Base-by-base conservation (phyloP, 2,329 filamentous ascomycete species). In the Zarea fungicola region DNA sequence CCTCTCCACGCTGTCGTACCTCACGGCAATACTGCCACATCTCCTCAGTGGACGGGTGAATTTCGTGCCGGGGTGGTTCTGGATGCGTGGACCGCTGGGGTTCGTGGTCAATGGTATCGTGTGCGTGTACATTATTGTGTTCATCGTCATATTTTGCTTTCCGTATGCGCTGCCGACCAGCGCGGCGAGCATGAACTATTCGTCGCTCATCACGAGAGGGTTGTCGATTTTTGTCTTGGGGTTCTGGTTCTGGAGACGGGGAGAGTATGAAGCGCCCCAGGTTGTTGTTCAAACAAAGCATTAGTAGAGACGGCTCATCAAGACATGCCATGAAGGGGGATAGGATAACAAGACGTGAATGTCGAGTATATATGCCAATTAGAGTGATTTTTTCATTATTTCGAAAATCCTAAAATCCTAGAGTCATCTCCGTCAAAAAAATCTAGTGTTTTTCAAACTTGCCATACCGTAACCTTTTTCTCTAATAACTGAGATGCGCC, bases 91-190 rank as follows among this genome's bases (percentile, higher is more conserved):
- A 3, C 55, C 55, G 14, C 36, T 72, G 2, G 79, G 75, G 1
- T 80, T 77, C 51, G 52, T 64, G 0, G 64, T 84, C 2, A 79
- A 79, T 26, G 65, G 66, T 3, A 55, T 79, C 1, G 70, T 76
- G 1, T 76, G 77, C 54, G 60, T 65, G 1, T 86, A 84, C 58
- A 81, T 85, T 53, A 50, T 75, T 3, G 74, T 75, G 0, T 85
- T 81, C 62, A 73, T 79, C 5, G 75, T 85, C 8, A 79, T 86
- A 34, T 86, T 81, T 60, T 82, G 78, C 58, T 85, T 80, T 57
- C 77, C 77, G 0, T 71, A 69, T 43, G 58, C 69, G 0, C 50
- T 74, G 22, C 77, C 77, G 0, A 71, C 70, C 1, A 61, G 62
- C 2, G 68, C 69, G 0, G 57, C 61, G 14, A 73, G 64, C 31